Evolutionary conservation across 2,329 filamentous ascomycete genomes (phyloP).

Genomic region (Westerdykella sp.): DNA sequence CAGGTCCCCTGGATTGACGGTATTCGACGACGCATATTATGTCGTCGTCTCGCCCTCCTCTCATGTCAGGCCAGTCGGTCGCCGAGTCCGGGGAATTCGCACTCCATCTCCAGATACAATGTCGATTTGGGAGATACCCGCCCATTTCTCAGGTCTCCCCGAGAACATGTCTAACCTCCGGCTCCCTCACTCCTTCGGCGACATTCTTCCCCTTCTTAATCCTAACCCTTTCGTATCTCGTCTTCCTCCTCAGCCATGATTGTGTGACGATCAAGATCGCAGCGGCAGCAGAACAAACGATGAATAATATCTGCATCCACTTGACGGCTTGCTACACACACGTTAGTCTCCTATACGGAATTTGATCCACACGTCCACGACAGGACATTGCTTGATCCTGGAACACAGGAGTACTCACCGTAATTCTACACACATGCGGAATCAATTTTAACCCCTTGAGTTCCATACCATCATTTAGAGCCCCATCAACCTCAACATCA

Average conservation of each 20-base stretch:
- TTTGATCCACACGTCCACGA: too few relatives aligned
- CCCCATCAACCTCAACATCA: slow-evolving; percentile 4
- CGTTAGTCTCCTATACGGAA: background rate
- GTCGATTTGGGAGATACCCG: background rate
- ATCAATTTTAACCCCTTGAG: too few relatives aligned
- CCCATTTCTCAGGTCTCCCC: background rate
- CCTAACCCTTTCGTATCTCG: slow-evolving; percentile 2
- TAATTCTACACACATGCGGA: slow-evolving; percentile 17
- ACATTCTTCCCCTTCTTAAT: background rate
- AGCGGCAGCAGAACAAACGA: slow-evolving; percentile 13
- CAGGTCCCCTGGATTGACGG: too few relatives aligned
- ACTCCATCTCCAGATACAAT: background rate
- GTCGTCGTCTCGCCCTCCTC: too few relatives aligned
- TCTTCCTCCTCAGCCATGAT: slow-evolving; percentile 18
- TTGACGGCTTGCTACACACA: slow-evolving; percentile 19
- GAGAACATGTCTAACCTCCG: background rate
- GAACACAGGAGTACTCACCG: slow-evolving; percentile 14
- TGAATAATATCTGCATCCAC: slow-evolving; percentile 24
- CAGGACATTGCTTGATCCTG: background rate
- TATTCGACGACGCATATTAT: too few relatives aligned
- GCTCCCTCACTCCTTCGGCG: background rate
- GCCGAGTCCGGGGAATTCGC: too few relatives aligned
- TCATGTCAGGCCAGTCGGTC: background rate
- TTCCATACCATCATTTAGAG: too few relatives aligned
- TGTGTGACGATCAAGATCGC: slow-evolving; percentile 20